Evolutionary conservation across 78 protist genomes (phyloP).

Genomic region (Andalucia godoyi): DNA sequence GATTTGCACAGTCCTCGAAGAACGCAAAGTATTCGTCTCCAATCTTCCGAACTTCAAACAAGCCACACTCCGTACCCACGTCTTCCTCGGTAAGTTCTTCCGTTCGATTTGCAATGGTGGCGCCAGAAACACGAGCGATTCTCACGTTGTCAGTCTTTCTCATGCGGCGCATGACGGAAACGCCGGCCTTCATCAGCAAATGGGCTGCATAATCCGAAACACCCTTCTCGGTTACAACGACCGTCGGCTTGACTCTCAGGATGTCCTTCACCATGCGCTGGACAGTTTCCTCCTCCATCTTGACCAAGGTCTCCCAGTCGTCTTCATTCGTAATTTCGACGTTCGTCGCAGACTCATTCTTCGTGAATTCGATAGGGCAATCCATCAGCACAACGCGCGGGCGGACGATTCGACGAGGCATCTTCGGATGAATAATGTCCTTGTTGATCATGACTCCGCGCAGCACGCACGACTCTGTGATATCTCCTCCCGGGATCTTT

Average conservation of each 20-base stretch:
- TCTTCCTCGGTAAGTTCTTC: constrained; percentile 88
- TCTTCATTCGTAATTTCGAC: constrained; percentile 77
- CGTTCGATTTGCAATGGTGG: constrained; percentile 85
- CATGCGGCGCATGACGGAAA: constrained; percentile 91
- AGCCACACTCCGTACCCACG: constrained; percentile 88
- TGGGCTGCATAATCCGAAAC: constrained; percentile 80
- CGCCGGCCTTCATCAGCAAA: constrained; percentile 71
- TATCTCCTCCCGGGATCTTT: constrained; percentile 97
- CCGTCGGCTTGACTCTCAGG: constrained; percentile 89
- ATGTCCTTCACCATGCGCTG: constrained; percentile 69
- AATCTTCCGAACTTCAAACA: constrained; percentile 85
- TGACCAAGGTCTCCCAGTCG: constrained; percentile 60
- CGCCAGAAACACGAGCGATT: constrained; percentile 96
- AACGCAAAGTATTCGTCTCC: constrained; percentile 98
- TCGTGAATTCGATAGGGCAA: constrained; percentile 96
- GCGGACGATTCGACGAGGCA: constrained; percentile 88
- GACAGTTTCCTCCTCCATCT: constrained; percentile 90
- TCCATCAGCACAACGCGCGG: constrained; percentile 95
- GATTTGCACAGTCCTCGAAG: constrained; percentile 86
- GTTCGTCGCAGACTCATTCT: constrained; percentile 90
- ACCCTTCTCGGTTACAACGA: constrained; percentile 99
- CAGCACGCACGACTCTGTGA: constrained; percentile 81
- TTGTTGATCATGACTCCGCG: constrained; percentile 95
- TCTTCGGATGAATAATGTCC: constrained; percentile 92
- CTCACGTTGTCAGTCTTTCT: constrained; percentile 98